Conservation (phyloP, 192 early-diverging fungal species). For the Blastocladiella britannica region DNA sequence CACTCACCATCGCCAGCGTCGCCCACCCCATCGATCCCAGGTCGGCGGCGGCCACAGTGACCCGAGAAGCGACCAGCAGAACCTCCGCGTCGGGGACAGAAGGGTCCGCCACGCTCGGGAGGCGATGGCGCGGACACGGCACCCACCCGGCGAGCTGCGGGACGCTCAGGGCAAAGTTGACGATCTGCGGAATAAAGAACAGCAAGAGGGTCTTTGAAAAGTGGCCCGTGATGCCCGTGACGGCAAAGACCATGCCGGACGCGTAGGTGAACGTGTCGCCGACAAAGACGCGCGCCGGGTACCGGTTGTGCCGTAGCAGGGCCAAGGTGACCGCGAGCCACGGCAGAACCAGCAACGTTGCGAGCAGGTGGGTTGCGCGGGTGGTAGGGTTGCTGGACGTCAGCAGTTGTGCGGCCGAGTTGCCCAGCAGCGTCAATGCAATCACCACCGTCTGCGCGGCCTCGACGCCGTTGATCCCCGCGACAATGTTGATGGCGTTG, state of each 20-base stretch:
- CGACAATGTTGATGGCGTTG: conserved; percentile 93
- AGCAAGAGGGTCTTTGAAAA: conserved; percentile 83
- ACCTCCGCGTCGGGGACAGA: neutral
- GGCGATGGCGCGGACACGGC: conserved; percentile 83
- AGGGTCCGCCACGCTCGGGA: conserved; percentile 35
- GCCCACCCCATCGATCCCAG: too few species aligned
- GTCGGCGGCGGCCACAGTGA: too few species aligned
- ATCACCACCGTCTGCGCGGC: conserved; percentile 83
- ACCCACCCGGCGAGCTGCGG: conserved; percentile 90
- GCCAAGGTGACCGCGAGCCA: conserved; percentile 36
- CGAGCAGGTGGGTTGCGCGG: conserved; percentile 47
- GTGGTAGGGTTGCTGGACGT: neutral
- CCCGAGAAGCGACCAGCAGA: conserved; percentile 3
- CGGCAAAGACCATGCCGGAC: conserved; percentile 97
- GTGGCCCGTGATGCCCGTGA: conserved; percentile 82
- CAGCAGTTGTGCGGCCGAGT: conserved; percentile 33
- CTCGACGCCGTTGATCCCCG: conserved; percentile 96
- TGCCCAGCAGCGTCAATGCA: conserved; percentile 53
- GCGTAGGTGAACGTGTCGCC: conserved; percentile 96
- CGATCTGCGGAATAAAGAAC: conserved; percentile 87
- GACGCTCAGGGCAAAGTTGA: conserved; percentile 89
- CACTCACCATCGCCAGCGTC: too few species aligned
- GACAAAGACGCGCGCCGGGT: conserved; percentile 81
- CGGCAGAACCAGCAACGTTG: conserved; percentile 56
- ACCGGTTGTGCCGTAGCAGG: conserved; percentile 71